Evolutionary conservation across 2,329 filamentous ascomycete species (phyloP).

Genomic region (Verticillium zaregamsianum): DNA sequence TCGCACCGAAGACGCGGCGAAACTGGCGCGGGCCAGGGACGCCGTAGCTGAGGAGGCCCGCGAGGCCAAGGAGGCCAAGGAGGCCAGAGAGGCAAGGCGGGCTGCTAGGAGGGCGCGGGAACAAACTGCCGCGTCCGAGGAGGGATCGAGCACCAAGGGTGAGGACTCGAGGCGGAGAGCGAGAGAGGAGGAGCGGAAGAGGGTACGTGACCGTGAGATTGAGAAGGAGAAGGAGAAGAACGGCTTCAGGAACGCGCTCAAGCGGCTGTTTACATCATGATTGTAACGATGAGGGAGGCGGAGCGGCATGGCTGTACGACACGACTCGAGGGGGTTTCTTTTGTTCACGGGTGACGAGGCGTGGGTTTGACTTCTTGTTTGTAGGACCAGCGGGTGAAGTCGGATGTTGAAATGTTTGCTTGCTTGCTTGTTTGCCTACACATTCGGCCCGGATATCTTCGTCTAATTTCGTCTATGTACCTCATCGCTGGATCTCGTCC

Average conservation of each 20-base stretch:
- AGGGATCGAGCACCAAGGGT: slow-evolving; percentile 23
- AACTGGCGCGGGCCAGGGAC: slow-evolving; percentile 18
- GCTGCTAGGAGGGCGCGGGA: slow-evolving; percentile 28
- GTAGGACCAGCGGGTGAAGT: not conserved
- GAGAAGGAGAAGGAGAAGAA: slow-evolving; percentile 16
- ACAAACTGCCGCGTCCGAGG: slow-evolving; percentile 15
- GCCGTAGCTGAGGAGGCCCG: slow-evolving; percentile 12
- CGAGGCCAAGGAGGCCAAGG: slow-evolving; percentile 17
- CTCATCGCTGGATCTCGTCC: slow-evolving; percentile 7
- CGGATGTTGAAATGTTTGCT: not conserved
- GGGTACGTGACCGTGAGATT: slow-evolving; percentile 8
- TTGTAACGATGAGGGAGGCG: not conserved
- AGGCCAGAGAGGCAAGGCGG: slow-evolving; percentile 25
- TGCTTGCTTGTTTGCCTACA: not conserved
- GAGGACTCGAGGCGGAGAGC: slow-evolving; percentile 23
- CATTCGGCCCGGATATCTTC: not conserved
- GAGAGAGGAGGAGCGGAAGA: slow-evolving; percentile 20
- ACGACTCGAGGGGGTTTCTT: not conserved
- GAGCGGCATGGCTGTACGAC: not conserved
- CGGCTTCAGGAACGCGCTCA: slow-evolving; percentile 30
- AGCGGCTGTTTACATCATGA: slow-evolving; percentile 29
- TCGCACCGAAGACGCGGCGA: slow-evolving; percentile 23
- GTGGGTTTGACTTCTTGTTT: not conserved
- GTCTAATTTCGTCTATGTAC: slow-evolving; percentile 1
- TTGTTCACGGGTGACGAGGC: not conserved